Evolutionary conservation across 345 rosid species (phyloP).

Genomic region (Populus euphratica): DNA sequence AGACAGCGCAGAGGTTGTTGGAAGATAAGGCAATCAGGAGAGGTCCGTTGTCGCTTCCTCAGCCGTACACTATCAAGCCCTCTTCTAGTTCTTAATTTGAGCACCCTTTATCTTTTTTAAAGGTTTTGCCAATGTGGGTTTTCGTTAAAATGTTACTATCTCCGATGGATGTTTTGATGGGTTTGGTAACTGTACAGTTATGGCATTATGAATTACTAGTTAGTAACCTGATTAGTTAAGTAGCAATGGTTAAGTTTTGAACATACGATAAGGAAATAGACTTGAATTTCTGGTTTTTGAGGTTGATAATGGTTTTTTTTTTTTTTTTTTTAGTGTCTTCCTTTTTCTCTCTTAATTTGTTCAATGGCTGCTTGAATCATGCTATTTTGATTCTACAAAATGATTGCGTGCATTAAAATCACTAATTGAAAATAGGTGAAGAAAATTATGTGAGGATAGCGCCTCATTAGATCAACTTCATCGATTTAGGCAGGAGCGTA

Average conservation of each 20-base stretch:
- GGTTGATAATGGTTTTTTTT: not conserved
- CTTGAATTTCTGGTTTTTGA: not conserved
- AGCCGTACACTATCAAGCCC: slow-evolving; percentile 76
- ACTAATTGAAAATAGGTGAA: not conserved
- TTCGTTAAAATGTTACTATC: not conserved
- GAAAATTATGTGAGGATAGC: not conserved
- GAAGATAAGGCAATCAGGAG: slow-evolving; percentile 65
- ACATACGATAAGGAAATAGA: not conserved
- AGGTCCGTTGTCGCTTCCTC: slow-evolving; percentile 77
- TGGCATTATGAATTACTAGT: not conserved
- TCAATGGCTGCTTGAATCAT: not conserved
- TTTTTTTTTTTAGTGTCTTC: not conserved
- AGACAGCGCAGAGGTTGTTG: slow-evolving; percentile 61
- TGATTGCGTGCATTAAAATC: not conserved
- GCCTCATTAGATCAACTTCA: not conserved
- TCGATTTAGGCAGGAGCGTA: not conserved
- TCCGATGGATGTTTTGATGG: not conserved
- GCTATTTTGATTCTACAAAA: not conserved
- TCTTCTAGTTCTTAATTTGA: slow-evolving; percentile 23
- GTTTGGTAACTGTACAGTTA: not conserved
- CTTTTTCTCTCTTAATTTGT: not conserved
- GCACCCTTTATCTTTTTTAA: not conserved
- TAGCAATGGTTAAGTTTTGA: not conserved
- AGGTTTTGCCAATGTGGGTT: slow-evolving; percentile 8
- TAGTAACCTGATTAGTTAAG: not conserved